A percentile compares a stretch with the other conserved stretches of the same genome.
These are phyloP conservation scores for Nasturtium officinale DNA, from an alignment of 345 rosid genomes.

Conservation along the genomic window DNA sequence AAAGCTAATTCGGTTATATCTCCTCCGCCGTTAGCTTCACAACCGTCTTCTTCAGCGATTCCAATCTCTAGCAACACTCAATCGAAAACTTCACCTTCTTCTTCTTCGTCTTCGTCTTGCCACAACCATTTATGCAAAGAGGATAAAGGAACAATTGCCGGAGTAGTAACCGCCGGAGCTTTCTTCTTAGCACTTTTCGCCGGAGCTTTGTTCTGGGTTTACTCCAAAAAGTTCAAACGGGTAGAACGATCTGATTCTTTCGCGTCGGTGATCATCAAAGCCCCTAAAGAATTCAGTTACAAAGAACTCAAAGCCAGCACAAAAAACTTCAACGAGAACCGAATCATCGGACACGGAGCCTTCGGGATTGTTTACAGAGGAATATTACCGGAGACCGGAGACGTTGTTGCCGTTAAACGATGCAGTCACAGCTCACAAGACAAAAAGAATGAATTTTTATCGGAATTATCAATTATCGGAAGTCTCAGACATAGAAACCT, in stretches of 20 bases:
- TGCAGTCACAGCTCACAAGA: constrained; percentile 87
- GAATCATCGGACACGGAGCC: constrained; percentile 87
- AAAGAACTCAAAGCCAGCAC: constrained; percentile 81
- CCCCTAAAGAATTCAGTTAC: constrained; percentile 83
- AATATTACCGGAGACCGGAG: constrained; percentile 66
- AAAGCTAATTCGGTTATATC: constrained; percentile 66
- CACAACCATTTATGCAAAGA: constrained; percentile 71
- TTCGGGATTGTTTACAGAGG: constrained; percentile 94
- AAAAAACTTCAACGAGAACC: constrained; percentile 64
- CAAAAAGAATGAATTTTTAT: constrained; percentile 73
- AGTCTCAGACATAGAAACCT: constrained; percentile 87
- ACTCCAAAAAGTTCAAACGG: constrained; percentile 63
- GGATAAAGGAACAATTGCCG: constrained; percentile 82
- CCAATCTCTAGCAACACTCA: constrained; percentile 31
- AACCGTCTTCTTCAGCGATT: constrained; percentile 58
- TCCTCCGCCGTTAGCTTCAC: constrained; percentile 50
- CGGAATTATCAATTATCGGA: constrained; percentile 89
- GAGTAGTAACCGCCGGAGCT: constrained; percentile 86
- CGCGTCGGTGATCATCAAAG: constrained; percentile 80
- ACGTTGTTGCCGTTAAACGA: constrained; percentile 81
- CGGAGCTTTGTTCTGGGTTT: constrained; percentile 72
- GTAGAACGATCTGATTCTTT: constrained; percentile 68
- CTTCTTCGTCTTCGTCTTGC: constrained; percentile 11
- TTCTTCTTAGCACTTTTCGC: constrained; percentile 76
- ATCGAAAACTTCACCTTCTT: constrained; percentile 35